Percentiles rank a stretch among this genome's conserved stretches.
These are phyloP conservation scores for Byssothecium circinans DNA, from an alignment of 2,329 filamentous ascomycete species.

Conservation along the genomic window DNA sequence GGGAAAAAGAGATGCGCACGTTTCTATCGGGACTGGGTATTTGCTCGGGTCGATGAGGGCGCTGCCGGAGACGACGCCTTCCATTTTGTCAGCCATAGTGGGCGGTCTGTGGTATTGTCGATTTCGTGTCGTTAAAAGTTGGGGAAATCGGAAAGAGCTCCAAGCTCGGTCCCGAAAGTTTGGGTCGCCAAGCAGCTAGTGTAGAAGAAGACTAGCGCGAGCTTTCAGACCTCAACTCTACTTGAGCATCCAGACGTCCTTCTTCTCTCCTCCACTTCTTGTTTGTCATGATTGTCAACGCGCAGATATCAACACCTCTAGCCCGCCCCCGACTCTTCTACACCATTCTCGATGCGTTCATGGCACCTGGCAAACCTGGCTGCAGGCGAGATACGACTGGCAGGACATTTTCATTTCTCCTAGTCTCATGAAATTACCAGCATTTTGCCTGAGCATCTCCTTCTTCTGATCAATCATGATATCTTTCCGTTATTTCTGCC, in stretches of 20 bases:
- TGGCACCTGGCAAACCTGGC: no score
- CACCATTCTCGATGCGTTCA: no score
- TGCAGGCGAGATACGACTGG: no score
- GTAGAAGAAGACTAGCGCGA: conserved; percentile 11
- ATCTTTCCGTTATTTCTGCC: no score
- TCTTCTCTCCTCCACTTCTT: no score
- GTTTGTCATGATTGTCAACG: no score
- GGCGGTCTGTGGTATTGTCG: conserved; percentile 7
- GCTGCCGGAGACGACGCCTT: conserved; percentile 31
- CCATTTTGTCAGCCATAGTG: conserved; percentile 42
- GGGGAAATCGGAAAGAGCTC: conserved; percentile 15
- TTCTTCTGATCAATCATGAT: no score
- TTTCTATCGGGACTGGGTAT: conserved; percentile 40
- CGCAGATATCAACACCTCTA: no score
- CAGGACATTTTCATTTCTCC: no score
- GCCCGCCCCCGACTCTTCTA: no score
- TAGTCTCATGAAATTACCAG: no score
- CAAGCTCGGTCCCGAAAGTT: conserved; percentile 16
- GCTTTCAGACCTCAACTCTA: neutral
- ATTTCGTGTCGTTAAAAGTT: neutral
- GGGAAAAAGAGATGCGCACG: conserved; percentile 28
- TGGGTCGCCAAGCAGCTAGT: neutral
- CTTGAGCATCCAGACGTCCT: neutral
- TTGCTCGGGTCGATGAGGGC: conserved; percentile 31
- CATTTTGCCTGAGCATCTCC: no score